Base-by-base conservation (phyloP, 2,329 filamentous ascomycete species). In the Cadophora luteo-olivacea region DNA sequence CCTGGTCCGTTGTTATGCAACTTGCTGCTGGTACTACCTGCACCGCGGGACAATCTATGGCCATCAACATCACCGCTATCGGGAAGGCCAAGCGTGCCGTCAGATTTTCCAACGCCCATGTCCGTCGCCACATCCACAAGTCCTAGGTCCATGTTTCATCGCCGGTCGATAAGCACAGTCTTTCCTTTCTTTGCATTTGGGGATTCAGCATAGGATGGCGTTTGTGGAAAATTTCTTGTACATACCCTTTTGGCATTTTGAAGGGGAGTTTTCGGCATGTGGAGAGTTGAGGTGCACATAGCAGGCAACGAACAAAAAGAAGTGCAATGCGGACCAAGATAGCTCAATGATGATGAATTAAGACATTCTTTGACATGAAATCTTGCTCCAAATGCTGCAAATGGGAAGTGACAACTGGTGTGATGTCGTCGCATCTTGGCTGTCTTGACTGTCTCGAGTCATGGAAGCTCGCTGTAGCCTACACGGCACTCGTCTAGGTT, bases 1-100 rank as follows among this genome's bases (percentile, higher is more conserved):
- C 72, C 0, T 88, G 86, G 86, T 84, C 85, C 2, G 73, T 78
- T 0, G 66, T 77, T 1, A 80, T 82, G 68, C 52, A 70, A 0
- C 73, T 88, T 14, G 82, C 86, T 0, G 73, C 77, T 0, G 86
- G 86, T 0, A 84, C 84, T 0, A 72, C 67, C 0, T 88, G 86
- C 76, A 74, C 75, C 1, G 64, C 73, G 0, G 86, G 86, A 0
- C 76, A 84, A 68, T 78, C 79, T 1, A 72, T 77, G 7, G 70
- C 77, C 0, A 76, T 87, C 36, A 77, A 76, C 24, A 80, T 86
- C 72, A 73, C 72, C 19, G 75, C 73, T 14, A 70, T 29, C 24
- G 62, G 54, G 25, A 75, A 74, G 61, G 25, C 49, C 12, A 75
- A 74, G 68, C 72, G 75, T 24, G 55, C 67, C 4, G 51, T 76